Conservation (phyloP, 1,284 basidiomycete species). For the Hemileia vastatrix region DNA sequence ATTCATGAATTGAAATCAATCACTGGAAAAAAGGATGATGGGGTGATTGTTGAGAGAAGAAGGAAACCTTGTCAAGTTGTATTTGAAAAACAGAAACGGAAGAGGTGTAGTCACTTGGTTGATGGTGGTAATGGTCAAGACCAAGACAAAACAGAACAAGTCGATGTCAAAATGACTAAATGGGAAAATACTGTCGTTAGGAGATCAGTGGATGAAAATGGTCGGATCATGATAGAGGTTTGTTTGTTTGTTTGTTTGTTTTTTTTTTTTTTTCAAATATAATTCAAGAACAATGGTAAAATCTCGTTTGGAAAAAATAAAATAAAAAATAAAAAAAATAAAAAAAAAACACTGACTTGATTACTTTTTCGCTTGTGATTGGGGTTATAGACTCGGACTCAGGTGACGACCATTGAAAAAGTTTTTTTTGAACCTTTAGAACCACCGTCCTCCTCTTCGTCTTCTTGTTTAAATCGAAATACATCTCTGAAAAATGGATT, state of each 20-base stretch:
- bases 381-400: slow-evolving; percentile 3
- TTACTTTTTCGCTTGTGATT: background rate
- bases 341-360: no score
- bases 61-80: background rate
- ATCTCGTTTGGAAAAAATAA: background rate
- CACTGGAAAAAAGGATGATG: background rate
- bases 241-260: background rate
- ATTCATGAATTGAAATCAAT: background rate
- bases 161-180: slow-evolving; percentile 8
- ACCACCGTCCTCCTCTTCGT: background rate
- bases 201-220: background rate
- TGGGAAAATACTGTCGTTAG: slow-evolving; percentile 10
- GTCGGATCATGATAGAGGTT: slow-evolving; percentile 5
- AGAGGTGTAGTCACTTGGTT: background rate
- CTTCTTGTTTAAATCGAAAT: no score
- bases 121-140: background rate
- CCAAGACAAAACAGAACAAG: background rate
- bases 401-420: slow-evolving; percentile 13
- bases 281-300: background rate
- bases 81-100: background rate
- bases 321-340: no score
- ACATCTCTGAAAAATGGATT: no score
- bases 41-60: background rate
- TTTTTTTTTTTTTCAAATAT: background rate
- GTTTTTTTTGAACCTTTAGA: slow-evolving; percentile 4